Evolutionary conservation across 768 basidiomycete species (phyloP).

Genomic region (Lactarius trivialis): DNA sequence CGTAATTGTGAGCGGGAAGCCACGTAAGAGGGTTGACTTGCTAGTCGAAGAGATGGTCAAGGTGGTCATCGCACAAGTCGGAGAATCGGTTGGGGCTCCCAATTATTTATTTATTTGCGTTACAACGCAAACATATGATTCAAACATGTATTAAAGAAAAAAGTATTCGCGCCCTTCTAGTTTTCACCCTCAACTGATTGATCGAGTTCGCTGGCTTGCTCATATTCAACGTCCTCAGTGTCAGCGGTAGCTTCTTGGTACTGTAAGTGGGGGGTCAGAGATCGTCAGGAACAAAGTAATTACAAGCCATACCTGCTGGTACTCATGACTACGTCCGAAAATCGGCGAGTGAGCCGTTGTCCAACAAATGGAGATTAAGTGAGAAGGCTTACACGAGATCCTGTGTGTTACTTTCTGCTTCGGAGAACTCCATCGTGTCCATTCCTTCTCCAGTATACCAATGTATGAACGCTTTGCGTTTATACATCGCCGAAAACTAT

Average conservation of each 20-base stretch:
- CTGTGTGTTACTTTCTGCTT: conserved; percentile 76
- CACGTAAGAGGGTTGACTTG: conserved; percentile 40
- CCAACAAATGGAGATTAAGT: conserved; percentile 1
- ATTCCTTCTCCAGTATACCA: conserved; percentile 92
- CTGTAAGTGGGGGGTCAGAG: conserved; percentile 2
- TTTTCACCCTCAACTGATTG: neutral
- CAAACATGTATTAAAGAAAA: neutral
- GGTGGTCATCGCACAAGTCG: conserved; percentile 34
- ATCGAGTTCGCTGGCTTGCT: conserved; percentile 8
- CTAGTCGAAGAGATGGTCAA: conserved; percentile 48
- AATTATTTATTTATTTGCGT: conserved; percentile 8
- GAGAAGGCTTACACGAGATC: conserved; percentile 67
- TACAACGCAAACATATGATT: neutral
- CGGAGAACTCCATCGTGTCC: conserved; percentile 81
- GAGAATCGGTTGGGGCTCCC: neutral
- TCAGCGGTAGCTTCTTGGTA: conserved; percentile 23
- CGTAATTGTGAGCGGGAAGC: conserved; percentile 46
- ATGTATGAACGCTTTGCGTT: conserved; percentile 79
- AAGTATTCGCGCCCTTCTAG: neutral
- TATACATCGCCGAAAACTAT: conserved; percentile 77
- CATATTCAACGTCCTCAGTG: conserved; percentile 17
- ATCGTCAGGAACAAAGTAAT: too few species aligned
- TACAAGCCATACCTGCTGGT: conserved; percentile 59
- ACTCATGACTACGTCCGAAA: conserved; percentile 61
- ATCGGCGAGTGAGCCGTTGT: conserved; percentile 17